phyloP scores from a whole-genome alignment of 1,284 basidiomycete genomes.

The Flammula alnicola region DNA sequence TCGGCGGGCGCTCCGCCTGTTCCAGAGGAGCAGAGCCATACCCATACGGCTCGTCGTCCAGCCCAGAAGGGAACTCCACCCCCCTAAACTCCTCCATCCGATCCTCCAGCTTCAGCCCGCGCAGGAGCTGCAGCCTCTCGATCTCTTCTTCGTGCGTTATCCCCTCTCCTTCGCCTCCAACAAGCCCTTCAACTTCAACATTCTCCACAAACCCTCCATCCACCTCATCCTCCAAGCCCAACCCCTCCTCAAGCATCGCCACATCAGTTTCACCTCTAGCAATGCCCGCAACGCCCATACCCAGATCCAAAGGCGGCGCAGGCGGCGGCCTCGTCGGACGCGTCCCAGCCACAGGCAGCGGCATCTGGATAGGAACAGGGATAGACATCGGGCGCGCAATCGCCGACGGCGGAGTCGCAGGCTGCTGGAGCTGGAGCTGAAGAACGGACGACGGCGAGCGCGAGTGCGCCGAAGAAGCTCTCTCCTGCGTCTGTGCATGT shows the following conservation, averaged over 20 bases:
- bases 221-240: not conserved
- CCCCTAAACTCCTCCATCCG: conserved; percentile 16
- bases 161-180: conserved; percentile 4
- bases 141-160: conserved; percentile 10
- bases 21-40: not conserved
- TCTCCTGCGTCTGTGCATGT: not conserved
- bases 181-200: not conserved
- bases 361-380: conserved; percentile 10
- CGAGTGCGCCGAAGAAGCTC: not conserved
- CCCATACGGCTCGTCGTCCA: conserved; percentile 10
- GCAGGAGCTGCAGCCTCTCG: conserved; percentile 16
- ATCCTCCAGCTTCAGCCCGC: conserved; percentile 19
- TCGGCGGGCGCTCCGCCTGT: not conserved
- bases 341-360: not conserved
- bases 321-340: conserved; percentile 24
- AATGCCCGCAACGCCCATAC: not conserved
- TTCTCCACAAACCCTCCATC: not conserved
- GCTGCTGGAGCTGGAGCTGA: not conserved
- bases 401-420: not conserved
- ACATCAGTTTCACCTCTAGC: too few species aligned
- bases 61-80: conserved; percentile 14
- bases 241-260: conserved; percentile 1
- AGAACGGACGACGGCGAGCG: conserved; percentile 1
- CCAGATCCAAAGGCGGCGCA: conserved; percentile 23
- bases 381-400: conserved; percentile 1